Evolutionary conservation across 495 filamentous ascomycete species (phyloP).

Genomic region (Chaetomium fimeti): DNA sequence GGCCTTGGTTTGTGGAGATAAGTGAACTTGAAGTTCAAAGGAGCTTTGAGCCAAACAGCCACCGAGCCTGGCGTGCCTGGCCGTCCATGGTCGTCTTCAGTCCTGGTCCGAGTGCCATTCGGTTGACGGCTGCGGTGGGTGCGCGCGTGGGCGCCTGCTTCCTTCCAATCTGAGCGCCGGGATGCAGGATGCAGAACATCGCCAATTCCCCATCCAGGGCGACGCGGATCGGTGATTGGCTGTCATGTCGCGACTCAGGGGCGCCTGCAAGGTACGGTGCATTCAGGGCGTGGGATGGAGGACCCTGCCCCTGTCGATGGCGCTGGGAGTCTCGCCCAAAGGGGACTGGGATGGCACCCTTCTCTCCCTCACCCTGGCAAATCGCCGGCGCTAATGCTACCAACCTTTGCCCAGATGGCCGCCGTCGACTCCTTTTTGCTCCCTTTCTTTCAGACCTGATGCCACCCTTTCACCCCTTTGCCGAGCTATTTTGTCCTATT

Average conservation of each 20-base stretch:
- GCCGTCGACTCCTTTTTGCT: constrained; percentile 13
- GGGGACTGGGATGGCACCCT: constrained; percentile 2
- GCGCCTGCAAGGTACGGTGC: constrained; percentile 11
- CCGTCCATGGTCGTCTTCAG: background rate
- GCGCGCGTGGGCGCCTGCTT: constrained; percentile 4
- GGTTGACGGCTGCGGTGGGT: constrained; percentile 1
- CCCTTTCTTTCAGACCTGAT: constrained; percentile 3
- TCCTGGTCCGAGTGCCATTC: constrained; percentile 2
- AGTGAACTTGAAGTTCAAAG: background rate
- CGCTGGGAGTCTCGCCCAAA: background rate
- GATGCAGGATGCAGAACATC: constrained; percentile 12
- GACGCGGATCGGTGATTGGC: background rate
- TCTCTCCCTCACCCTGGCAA: constrained; percentile 1
- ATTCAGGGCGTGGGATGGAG: background rate
- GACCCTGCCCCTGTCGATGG: background rate
- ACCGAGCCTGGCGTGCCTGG: too few relatives aligned
- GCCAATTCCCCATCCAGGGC: constrained; percentile 3
- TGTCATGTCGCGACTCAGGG: background rate
- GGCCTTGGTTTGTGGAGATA: background rate
- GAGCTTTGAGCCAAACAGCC: too few relatives aligned
- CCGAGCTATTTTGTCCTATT: constrained; percentile 15
- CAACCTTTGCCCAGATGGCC: constrained; percentile 7
- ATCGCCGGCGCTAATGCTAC: constrained; percentile 11
- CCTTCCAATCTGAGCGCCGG: constrained; percentile 12
- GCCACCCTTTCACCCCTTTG: constrained; percentile 6